Conservation (phyloP, 202 grass and related monocot genomes). For the Miscanthus sacchariflorus region DNA sequence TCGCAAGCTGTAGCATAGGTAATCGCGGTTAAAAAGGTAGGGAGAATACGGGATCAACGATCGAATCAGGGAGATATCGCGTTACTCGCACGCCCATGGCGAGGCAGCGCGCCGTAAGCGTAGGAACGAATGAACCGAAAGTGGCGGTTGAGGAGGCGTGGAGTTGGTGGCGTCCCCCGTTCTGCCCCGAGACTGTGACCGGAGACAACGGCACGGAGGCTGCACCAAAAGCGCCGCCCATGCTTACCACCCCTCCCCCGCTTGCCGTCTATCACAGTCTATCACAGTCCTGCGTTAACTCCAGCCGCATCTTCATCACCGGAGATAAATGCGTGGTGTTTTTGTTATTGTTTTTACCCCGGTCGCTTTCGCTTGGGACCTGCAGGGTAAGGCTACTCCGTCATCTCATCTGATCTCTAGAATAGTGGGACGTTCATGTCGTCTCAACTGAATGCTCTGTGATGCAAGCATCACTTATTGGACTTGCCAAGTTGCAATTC, state of each 20-base stretch:
- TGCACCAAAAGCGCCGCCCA: constrained; percentile 3
- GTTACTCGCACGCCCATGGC: constrained; percentile 36
- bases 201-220: background rate
- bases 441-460: constrained; percentile 28
- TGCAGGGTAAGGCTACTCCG: background rate
- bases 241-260: background rate
- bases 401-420: background rate
- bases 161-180: constrained; percentile 3
- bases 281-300: background rate
- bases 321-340: background rate
- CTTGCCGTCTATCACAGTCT: background rate
- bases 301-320: background rate
- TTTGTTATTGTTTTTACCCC: background rate
- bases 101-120: background rate
- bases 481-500: background rate
- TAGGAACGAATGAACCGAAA: constrained; percentile 43
- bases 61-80: background rate
- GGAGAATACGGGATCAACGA: background rate
- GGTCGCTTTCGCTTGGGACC: background rate
- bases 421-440: constrained; percentile 20
- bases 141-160: constrained; percentile 23
- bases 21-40: background rate
- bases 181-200: background rate
- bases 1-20: too few species aligned
- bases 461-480: constrained; percentile 17